Base-by-base conservation (phyloP, 768 basidiomycete genomes). In the Lentinula guzmanii region DNA sequence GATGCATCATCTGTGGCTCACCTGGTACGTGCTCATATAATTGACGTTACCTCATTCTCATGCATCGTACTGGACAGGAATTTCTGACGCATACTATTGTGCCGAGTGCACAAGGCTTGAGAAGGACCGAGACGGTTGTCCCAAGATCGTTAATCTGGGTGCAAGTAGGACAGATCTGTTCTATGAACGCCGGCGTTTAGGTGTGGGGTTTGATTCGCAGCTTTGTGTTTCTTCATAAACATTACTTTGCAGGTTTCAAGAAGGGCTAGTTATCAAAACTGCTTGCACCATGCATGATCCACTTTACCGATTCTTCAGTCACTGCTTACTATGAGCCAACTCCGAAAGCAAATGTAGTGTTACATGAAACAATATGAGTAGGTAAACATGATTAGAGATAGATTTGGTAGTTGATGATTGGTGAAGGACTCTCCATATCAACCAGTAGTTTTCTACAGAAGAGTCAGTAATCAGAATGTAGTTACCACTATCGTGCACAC, bases 51-150 rank as follows among this genome's bases (percentile, higher is more conserved):
- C 18, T 4, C 35, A 15, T 53, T 48, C 50, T 13, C 21, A 43
- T 7, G 35, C 43, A 51, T 52, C 63, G 56, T 48, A 15, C 55
- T 16, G 7, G 5, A 9, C 41, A 96, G 96, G 96, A 69, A 97
- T 99, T 55, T 98, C 95, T 28, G 97, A 99, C 71, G 97, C 97
- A 3, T 98, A 98, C 74, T 99, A 99, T 69, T 99, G 97, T 65
- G 95, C 96, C 1, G 95, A 96, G 76, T 98, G 93, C 69, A 94
- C 91, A n/a, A 80, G 95, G 54, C 77, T 98, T 54, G 97, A 99
- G 72, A 98, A 98, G 70, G 95, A 98, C 68, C 81, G 97, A 39
- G 97, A 99, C 73, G 97, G 97, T 0, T 99, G 97, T 78, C 95
- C 95, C 7, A 98, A 98, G 84, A 94, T 96, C 68, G 93, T 96